phyloP scores from a whole-genome alignment of 75 land plant genomes.

The Selaginella moellendorffii region DNA sequence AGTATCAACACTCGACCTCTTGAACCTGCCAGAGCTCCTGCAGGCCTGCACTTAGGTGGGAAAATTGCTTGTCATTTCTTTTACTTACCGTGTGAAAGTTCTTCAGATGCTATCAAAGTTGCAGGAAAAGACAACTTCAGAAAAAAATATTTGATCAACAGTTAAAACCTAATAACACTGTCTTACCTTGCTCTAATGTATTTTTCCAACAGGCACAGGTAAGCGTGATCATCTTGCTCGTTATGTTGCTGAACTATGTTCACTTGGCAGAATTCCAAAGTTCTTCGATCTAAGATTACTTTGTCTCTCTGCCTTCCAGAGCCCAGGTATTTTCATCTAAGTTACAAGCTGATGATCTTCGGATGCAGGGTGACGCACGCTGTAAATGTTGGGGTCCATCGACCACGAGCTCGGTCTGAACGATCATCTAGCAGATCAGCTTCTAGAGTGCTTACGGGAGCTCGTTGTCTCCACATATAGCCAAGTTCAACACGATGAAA shows the following conservation, averaged over 20 bases:
- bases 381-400: slow-evolving; percentile 1
- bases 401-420: slow-evolving; percentile 2
- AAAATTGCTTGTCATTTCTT: neutral
- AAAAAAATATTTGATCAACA: neutral
- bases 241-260: neutral
- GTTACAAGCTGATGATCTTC: slow-evolving; percentile 1
- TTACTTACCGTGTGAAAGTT: neutral
- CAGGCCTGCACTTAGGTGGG: slow-evolving; percentile 1
- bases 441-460: neutral
- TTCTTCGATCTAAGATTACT: neutral
- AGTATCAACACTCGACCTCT: neutral
- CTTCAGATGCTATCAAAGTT: neutral
- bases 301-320: slow-evolving; percentile 1
- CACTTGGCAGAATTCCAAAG: neutral
- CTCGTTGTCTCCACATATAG: neutral
- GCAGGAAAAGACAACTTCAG: neutral
- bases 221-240: neutral
- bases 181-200: neutral
- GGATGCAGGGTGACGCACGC: neutral
- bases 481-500: neutral
- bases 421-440: neutral
- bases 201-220: neutral
- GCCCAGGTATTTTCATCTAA: neutral
- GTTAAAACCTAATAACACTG: neutral
- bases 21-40: neutral